Evolutionary conservation across 2,329 filamentous ascomycete species (phyloP).

Genomic region (Phaeomoniella chlamydospora): DNA sequence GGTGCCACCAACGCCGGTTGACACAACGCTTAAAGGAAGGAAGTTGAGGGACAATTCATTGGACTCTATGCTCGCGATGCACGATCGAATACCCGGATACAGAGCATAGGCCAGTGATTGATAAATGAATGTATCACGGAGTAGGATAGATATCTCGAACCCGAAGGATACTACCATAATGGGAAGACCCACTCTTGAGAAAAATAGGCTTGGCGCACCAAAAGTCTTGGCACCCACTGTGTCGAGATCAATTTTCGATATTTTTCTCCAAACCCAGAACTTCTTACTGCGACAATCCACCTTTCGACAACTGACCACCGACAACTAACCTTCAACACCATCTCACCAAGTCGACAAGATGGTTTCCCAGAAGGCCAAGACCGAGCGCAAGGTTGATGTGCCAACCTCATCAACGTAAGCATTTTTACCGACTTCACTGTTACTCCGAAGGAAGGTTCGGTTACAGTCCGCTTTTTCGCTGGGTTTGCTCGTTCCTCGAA

Average conservation of each 20-base stretch:
- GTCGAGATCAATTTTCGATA: conserved; percentile 12
- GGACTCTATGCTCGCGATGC: too few relatives aligned
- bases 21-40: too few relatives aligned
- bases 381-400: neutral
- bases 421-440: conserved; percentile 28
- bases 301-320: conserved; percentile 20
- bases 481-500: conserved; percentile 35
- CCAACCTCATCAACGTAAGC: conserved; percentile 35
- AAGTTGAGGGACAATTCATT: too few relatives aligned
- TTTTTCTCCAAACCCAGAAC: conserved; percentile 11
- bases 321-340: conserved; percentile 17
- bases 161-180: too few relatives aligned
- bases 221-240: neutral
- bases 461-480: conserved; percentile 77
- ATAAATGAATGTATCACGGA: too few relatives aligned
- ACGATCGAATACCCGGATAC: too few relatives aligned
- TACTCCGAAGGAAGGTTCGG: conserved; percentile 39
- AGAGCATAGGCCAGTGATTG: too few relatives aligned
- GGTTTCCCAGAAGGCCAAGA: conserved; percentile 13
- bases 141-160: too few relatives aligned
- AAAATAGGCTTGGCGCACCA: too few relatives aligned
- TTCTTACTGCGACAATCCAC: conserved; percentile 11
- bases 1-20: too few relatives aligned
- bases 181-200: too few relatives aligned
- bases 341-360: conserved; percentile 27